Evolutionary conservation across 768 basidiomycete genomes (phyloP).

Genomic region (Lenzites betulinus): DNA sequence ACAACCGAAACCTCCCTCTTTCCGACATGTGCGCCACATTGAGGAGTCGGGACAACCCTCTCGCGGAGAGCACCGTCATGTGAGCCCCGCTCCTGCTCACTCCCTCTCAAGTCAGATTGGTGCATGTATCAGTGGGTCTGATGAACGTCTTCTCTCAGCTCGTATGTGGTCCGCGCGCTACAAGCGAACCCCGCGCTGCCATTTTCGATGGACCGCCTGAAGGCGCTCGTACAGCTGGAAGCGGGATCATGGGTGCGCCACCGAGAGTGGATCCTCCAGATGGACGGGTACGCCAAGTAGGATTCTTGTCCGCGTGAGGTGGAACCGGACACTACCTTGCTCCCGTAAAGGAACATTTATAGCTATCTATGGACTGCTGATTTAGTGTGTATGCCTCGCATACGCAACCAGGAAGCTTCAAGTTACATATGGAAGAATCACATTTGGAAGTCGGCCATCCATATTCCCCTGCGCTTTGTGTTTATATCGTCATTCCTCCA

Average conservation of each 20-base stretch:
- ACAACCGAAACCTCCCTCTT: slow-evolving; percentile 36
- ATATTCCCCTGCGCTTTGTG: too few relatives aligned
- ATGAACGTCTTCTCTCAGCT: slow-evolving; percentile 1
- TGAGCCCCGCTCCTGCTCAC: slow-evolving; percentile 28
- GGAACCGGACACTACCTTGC: too few relatives aligned
- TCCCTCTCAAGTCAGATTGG: background rate
- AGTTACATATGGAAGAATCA: too few relatives aligned
- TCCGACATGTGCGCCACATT: slow-evolving; percentile 42
- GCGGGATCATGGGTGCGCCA: slow-evolving; percentile 45
- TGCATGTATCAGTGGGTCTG: background rate
- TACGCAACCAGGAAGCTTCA: too few relatives aligned
- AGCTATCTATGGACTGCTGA: too few relatives aligned
- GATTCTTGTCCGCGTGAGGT: too few relatives aligned
- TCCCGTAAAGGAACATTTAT: too few relatives aligned
- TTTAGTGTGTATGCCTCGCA: too few relatives aligned
- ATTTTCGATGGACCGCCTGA: slow-evolving; percentile 38
- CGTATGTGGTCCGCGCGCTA: slow-evolving; percentile 46
- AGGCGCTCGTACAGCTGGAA: slow-evolving; percentile 42
- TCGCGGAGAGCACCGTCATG: slow-evolving; percentile 51
- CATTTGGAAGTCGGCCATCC: too few relatives aligned
- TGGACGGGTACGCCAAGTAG: slow-evolving; percentile 12
- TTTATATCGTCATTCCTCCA: too few relatives aligned
- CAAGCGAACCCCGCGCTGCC: slow-evolving; percentile 41
- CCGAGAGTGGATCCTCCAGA: slow-evolving; percentile 37
- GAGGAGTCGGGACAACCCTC: slow-evolving; percentile 40